Base-by-base conservation (phyloP, 2,329 filamentous ascomycete species). In the Fusarium agapanthi region DNA sequence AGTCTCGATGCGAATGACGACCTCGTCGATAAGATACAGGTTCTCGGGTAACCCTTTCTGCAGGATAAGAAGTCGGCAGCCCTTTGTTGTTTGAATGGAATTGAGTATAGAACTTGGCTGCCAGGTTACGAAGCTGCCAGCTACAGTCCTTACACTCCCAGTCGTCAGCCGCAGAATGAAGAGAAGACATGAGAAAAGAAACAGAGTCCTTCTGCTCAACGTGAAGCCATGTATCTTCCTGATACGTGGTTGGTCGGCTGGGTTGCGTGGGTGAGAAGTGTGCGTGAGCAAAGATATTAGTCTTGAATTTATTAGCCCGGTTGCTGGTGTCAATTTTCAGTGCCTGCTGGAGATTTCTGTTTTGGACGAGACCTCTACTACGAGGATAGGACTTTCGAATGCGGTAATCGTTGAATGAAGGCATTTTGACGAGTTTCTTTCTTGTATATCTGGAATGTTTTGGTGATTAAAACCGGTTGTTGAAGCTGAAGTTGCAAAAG, bases 111-210 rank as follows among this genome's bases (percentile, higher is more conserved):
- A 62, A 54, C 30, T 35, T 55, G 7, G 24, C 26, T 12, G 41
- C 55, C 32, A 67, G 41, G n/a, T 32, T 50, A 18, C 65, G 65
- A 10, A 67, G 34, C 24, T 53, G 59, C 65, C 40, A 53, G 22
- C 63, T 62, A 24, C 63, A 67, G 18, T 48, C 35, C n/a, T 61
- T 61, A 9, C 65, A 67, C 7, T 67, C 41, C 65, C 63, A 67
- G 8, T 43, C 37, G n/a, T 67, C 63, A 26, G 65, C 65, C 18
- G 32, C 63, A 6, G 50, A 9, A 16, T 67, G 34, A 6, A 67
- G 26, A 11, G 48, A 37, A 14, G 63, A 38, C 20, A 41, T 20
- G 16, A 67, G 32, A 10, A 67, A 24, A 11, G 65, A 22, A 18
- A 34, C 20, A 14, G 47, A 61, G 41, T 62, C 55, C 9, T 45